Percentiles rank a stretch among this genome's conserved stretches.
Evolutionary conservation across 352 stramenopile species (phyloP).

Genomic region (Phytopythium delawarense): DNA sequence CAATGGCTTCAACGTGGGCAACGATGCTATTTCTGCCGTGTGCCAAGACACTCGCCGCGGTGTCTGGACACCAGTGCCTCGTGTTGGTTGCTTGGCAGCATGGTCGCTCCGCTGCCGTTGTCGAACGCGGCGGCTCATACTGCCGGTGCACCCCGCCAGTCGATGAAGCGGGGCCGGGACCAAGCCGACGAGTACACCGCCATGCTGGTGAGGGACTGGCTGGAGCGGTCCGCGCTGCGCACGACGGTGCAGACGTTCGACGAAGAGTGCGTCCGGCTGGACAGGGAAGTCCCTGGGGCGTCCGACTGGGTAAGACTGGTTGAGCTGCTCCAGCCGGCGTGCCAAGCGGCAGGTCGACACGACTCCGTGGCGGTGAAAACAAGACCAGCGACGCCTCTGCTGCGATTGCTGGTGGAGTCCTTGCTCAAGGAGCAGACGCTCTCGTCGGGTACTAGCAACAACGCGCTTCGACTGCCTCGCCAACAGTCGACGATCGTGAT

Average conservation of each 20-base stretch:
- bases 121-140: too few species aligned
- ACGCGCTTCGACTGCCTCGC: background rate
- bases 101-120: background rate
- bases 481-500: constrained; percentile 2
- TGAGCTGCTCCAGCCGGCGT: background rate
- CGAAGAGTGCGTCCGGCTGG: background rate
- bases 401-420: background rate
- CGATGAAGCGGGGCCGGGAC: background rate
- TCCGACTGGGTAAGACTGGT: background rate
- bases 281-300: background rate
- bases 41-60: too few species aligned
- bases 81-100: background rate
- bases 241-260: constrained; percentile 7
- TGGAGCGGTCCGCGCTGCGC: constrained; percentile 2
- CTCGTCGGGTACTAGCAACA: background rate
- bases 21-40: too few species aligned
- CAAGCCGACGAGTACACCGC: background rate
- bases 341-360: background rate
- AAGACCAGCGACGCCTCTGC: background rate
- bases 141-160: background rate
- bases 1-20: too few species aligned
- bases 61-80: too few species aligned
- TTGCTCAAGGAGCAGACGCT: background rate
- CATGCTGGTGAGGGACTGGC: constrained; percentile 8
- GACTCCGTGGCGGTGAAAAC: background rate